Evolutionary conservation across 768 basidiomycete species (phyloP).

Genomic region (Daedaleopsis nitida): DNA sequence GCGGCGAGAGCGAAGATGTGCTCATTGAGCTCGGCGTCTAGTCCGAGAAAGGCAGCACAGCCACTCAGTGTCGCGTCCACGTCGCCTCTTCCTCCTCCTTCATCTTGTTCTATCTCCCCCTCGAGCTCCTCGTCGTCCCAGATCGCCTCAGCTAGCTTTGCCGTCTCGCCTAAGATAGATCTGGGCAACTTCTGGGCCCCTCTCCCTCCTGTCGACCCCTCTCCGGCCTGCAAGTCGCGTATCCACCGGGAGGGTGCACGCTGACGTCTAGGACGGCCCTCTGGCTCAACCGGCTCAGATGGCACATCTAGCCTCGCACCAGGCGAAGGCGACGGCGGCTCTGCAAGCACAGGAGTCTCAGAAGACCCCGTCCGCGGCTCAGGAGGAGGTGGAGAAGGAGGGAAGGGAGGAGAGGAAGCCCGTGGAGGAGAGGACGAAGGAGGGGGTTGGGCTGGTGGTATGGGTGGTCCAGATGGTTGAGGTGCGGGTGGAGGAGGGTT

Average conservation of each 20-base stretch:
- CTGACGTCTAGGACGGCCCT: neutral
- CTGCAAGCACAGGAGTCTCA: neutral
- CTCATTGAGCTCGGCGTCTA: no score
- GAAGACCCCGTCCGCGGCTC: neutral
- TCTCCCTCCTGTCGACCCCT: slow-evolving; percentile 1
- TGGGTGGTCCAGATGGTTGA: no score
- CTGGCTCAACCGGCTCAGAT: neutral
- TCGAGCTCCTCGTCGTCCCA: neutral
- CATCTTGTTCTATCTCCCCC: neutral
- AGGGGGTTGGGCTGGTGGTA: no score
- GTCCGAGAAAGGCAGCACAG: no score
- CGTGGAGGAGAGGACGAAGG: no score
- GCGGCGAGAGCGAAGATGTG: no score
- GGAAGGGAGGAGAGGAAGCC: neutral
- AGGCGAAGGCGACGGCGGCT: neutral
- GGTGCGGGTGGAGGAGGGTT: neutral
- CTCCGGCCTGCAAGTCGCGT: slow-evolving; percentile 2
- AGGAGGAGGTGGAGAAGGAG: neutral
- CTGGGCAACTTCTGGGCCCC: slow-evolving; percentile 1
- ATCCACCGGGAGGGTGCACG: neutral
- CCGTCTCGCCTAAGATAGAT: neutral
- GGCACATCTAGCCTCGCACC: neutral
- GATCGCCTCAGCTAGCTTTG: neutral
- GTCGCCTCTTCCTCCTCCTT: neutral
- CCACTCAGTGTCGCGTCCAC: neutral